Evolutionary conservation across 495 filamentous ascomycete genomes (phyloP).

Genomic region (Mytilinidion resinicola): DNA sequence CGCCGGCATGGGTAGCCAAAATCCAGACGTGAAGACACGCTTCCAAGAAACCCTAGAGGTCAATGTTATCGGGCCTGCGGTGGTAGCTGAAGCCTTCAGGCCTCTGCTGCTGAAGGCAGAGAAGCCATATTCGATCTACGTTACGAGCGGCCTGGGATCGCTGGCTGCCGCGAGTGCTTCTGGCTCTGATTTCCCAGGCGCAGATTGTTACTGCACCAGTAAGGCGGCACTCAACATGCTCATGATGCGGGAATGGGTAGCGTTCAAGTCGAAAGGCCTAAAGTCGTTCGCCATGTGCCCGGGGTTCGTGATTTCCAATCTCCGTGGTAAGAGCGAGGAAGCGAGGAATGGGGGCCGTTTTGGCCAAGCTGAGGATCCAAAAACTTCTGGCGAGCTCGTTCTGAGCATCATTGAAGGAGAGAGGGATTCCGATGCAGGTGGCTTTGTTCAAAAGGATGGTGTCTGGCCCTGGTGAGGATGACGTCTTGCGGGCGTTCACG

Average conservation of each 20-base stretch:
- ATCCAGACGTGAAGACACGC: conserved; percentile 1
- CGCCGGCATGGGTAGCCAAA: conserved; percentile 14
- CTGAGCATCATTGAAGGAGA: conserved; percentile 34
- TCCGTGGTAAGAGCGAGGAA: conserved; percentile 29
- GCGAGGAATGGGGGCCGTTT: conserved; percentile 30
- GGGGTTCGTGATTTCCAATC: conserved; percentile 36
- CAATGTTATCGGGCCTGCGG: conserved; percentile 34
- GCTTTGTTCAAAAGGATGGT: conserved; percentile 33
- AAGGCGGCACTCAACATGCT: conserved; percentile 36
- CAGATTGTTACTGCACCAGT: conserved; percentile 26
- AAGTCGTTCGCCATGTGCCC: conserved; percentile 32
- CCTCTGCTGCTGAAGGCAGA: conserved; percentile 31
- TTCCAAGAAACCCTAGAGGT: conserved; percentile 27
- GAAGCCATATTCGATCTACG: conserved; percentile 30
- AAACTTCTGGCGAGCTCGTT: conserved; percentile 32
- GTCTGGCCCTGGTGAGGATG: too few species aligned
- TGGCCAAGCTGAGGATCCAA: conserved; percentile 34
- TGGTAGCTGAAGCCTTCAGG: conserved; percentile 28
- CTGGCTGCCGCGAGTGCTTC: conserved; percentile 14
- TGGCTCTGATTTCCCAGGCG: not conserved
- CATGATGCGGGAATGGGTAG: conserved; percentile 7
- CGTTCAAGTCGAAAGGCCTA: conserved; percentile 16
- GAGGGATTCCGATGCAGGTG: conserved; percentile 35
- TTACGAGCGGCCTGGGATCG: conserved; percentile 29
- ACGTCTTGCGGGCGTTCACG: too few species aligned